Evolutionary conservation across 495 filamentous ascomycete genomes (phyloP).

Genomic region (Penicillium verhagenii): DNA sequence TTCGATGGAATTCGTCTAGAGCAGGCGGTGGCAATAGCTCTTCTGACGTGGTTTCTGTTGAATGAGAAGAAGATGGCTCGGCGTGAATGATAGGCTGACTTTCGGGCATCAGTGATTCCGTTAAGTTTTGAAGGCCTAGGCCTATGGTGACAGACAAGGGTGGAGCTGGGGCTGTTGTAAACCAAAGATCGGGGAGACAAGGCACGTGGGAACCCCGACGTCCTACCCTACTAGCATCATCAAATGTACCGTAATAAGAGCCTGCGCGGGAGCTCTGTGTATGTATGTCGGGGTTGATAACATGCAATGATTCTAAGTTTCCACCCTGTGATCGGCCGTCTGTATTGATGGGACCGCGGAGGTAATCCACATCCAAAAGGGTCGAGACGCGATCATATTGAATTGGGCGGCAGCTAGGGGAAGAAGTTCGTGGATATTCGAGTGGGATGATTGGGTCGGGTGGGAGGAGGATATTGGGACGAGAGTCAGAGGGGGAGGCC

Average conservation of each 20-base stretch:
- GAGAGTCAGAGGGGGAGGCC: not conserved
- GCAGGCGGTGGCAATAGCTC: no score
- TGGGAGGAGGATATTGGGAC: not conserved
- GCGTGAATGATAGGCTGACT: not conserved
- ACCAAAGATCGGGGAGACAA: not conserved
- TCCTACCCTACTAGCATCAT: not conserved
- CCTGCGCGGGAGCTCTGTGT: not conserved
- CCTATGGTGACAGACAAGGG: not conserved
- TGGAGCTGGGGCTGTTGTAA: not conserved
- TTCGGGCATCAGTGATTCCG: not conserved
- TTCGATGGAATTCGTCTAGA: no score
- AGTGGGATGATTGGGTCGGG: not conserved
- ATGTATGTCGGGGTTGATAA: not conserved
- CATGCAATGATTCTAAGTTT: not conserved
- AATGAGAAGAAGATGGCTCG: not conserved
- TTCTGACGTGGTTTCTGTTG: no score
- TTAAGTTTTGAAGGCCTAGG: not conserved
- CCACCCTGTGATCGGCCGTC: not conserved
- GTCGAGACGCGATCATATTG: not conserved
- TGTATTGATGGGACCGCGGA: not conserved
- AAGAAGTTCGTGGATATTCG: not conserved
- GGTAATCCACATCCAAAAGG: conserved; percentile 1
- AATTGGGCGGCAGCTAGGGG: not conserved
- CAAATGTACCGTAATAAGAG: not conserved
- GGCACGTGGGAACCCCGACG: not conserved